Conservation (phyloP, 2,329 filamentous ascomycete genomes). For the Ophiocordyceps robertsii region DNA sequence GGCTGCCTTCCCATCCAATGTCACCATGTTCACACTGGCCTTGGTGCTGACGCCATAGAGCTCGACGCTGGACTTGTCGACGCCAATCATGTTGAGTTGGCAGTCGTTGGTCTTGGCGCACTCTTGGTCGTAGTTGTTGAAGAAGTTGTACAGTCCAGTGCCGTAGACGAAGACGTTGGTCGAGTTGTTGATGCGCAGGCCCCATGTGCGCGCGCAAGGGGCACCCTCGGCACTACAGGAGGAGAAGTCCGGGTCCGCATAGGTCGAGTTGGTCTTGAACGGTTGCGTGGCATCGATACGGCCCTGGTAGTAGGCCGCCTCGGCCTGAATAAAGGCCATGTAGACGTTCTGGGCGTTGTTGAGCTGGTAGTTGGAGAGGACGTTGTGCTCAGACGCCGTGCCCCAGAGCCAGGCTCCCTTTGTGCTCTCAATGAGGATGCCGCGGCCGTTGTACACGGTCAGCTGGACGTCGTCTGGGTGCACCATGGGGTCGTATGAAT, state of each 20-base stretch:
- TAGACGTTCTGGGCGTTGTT: conserved; percentile 65
- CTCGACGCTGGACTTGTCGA: conserved; percentile 53
- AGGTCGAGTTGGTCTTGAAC: conserved; percentile 40
- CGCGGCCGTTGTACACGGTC: conserved; percentile 79
- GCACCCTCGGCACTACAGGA: conserved; percentile 28
- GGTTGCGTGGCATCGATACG: conserved; percentile 62
- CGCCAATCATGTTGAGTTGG: conserved; percentile 64
- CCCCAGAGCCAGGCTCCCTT: conserved; percentile 71
- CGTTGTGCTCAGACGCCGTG: conserved; percentile 55
- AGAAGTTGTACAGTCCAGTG: conserved; percentile 69
- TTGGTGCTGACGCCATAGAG: conserved; percentile 63
- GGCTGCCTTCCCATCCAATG: conserved; percentile 38
- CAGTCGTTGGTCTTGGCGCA: conserved; percentile 57
- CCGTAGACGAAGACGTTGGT: conserved; percentile 57
- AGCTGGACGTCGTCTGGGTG: conserved; percentile 58
- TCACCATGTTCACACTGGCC: conserved; percentile 61
- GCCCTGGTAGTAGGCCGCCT: conserved; percentile 80
- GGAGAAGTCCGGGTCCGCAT: conserved; percentile 56
- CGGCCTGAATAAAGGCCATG: conserved; percentile 74
- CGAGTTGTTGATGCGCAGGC: conserved; percentile 56
- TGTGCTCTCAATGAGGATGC: conserved; percentile 62
- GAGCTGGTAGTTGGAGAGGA: conserved; percentile 77
- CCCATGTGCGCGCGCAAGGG: conserved; percentile 64
- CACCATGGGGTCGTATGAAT: conserved; percentile 28
- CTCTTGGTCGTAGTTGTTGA: conserved; percentile 63